phyloP scores from a whole-genome alignment of 129 eudicot genomes.

The Saussurea involucrata region DNA sequence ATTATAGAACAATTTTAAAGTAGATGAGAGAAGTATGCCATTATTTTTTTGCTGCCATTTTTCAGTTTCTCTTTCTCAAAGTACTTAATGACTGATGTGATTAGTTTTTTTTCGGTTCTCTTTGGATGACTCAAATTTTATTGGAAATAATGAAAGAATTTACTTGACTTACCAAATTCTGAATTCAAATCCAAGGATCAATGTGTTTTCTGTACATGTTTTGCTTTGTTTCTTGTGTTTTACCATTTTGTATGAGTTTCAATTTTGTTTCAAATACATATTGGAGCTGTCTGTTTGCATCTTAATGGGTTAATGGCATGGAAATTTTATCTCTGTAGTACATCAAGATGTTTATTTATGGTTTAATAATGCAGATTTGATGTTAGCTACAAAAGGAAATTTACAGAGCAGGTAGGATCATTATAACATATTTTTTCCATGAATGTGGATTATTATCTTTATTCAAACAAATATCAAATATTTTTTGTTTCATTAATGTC shows the following conservation, averaged over 20 bases:
- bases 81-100: constrained; percentile 2
- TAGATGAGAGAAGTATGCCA: constrained; percentile 5
- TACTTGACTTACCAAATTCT: background rate
- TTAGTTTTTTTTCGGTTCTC: background rate
- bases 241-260: background rate
- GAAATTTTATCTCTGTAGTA: background rate
- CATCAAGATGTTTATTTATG: background rate
- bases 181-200: background rate
- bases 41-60: constrained; percentile 6
- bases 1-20: constrained; percentile 9
- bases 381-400: too few relatives aligned
- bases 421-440: too few relatives aligned
- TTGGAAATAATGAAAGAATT: background rate
- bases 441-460: too few relatives aligned
- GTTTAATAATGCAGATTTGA: background rate
- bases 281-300: background rate
- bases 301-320: background rate
- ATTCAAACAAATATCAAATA: too few relatives aligned
- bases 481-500: too few relatives aligned
- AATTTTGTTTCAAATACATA: background rate
- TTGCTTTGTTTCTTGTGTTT: background rate
- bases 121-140: background rate
- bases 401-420: too few relatives aligned
- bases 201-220: background rate
- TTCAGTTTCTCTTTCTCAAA: background rate